Base-by-base conservation (phyloP, 2,329 filamentous ascomycete species). In the Cordyceps cicadae region DNA sequence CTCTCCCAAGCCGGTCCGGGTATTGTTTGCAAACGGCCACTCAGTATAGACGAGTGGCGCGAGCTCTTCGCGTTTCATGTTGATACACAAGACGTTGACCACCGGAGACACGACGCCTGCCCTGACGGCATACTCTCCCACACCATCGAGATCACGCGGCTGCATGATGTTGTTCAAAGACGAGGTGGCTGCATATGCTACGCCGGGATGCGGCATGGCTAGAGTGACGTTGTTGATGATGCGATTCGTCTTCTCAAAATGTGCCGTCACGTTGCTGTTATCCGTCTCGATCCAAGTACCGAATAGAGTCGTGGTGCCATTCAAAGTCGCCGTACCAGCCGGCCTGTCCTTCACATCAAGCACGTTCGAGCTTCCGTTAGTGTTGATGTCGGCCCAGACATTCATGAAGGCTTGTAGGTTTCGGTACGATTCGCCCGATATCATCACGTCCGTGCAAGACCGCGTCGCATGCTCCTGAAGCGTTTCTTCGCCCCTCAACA, bases 191-290 rank as follows among this genome's bases (percentile, higher is more conserved):
- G 89, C 89, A 14, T 77, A 72, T 39, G 88, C 84, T 0, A 94
- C 79, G 0, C 87, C 76, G 4, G 85, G 78, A 66, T 94, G 90
- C 0, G 90, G 90, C 81, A 92, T 87, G 0, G 88, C 88, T 65
- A 92, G 78, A 0, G 87, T 89, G 29, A 91, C 83, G 64, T 92
- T 92, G 69, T 92, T 89, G 66, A 93, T 76, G 43, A 88, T 78
- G 29, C 88, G 78, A 0, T 76, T 73, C 58, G 82, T 70, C 12
- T 77, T 68, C 5, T 76, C 68, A 4, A 79, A 87, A 0, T 77
- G 74, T 3, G 74, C 70, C 0, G 77, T 77, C 19, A 85, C 79
- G 60, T 89, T 77, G 39, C 78, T 73, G 9, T 78, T 73, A 2
- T 79, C 67, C 0, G 72, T 76, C 61, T 88, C 79, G 43, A 92